A percentile compares a stretch with the other conserved stretches of the same genome.
Conservation (phyloP, 805 yeast species). For the Sugiyamaella lignohabitans region DNA sequence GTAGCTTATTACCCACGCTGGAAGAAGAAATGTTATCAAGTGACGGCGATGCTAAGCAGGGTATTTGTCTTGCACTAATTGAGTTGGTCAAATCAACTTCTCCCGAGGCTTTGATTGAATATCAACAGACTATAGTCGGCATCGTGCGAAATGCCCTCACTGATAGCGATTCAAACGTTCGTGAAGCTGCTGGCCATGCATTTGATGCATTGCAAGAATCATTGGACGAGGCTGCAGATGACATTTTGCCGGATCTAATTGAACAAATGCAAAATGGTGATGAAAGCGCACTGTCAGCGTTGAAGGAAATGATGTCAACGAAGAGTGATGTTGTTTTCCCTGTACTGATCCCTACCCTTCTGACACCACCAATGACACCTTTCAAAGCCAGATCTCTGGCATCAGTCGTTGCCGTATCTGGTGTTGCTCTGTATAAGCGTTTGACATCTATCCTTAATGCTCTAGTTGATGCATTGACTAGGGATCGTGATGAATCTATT, state of each 20-base stretch:
- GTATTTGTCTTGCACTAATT: slow-evolving; percentile 88
- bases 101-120: slow-evolving; percentile 51
- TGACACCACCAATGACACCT: slow-evolving; percentile 72
- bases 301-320: slow-evolving; percentile 86
- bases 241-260: slow-evolving; percentile 77
- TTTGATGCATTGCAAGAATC: slow-evolving; percentile 81
- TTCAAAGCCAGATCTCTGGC: slow-evolving; percentile 86
- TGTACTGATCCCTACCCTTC: slow-evolving; percentile 75
- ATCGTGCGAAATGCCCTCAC: slow-evolving; percentile 75
- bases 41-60: slow-evolving; percentile 86
- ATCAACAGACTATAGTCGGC: slow-evolving; percentile 61
- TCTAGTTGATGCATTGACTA: slow-evolving; percentile 54
- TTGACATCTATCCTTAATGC: slow-evolving; percentile 68
- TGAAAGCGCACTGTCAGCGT: slow-evolving; percentile 70
- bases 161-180: slow-evolving; percentile 64
- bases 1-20: slow-evolving; percentile 78
- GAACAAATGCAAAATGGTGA: slow-evolving; percentile 52
- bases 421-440: slow-evolving; percentile 67
- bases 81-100: slow-evolving; percentile 77
- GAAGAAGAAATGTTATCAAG: slow-evolving; percentile 52
- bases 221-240: slow-evolving; percentile 77
- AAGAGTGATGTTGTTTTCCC: slow-evolving; percentile 92
- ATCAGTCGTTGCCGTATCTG: slow-evolving; percentile 85
- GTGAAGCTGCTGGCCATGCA: slow-evolving; percentile 87
- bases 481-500: slow-evolving; percentile 33